phyloP scores from a whole-genome alignment of 345 rosid species.

The Brassica carinata region DNA sequence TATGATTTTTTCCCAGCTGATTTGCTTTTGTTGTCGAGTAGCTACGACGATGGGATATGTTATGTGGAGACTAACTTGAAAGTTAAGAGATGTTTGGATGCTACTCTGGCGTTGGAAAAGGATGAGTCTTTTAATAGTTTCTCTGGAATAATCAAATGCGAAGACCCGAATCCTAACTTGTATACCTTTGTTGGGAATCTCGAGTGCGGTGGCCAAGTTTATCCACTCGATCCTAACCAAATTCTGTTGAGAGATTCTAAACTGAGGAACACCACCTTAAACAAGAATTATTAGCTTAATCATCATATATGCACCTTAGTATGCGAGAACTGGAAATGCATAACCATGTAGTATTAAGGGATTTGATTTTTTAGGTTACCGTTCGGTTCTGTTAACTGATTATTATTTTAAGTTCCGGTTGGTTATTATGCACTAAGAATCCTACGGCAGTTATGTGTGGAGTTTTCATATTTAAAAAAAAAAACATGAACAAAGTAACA shows the following conservation, averaged over 20 bases:
- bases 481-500: too few species aligned
- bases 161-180: slow-evolving; percentile 76
- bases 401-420: too few species aligned
- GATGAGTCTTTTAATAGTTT: slow-evolving; percentile 49
- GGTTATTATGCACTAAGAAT: too few species aligned
- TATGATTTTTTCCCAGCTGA: slow-evolving; percentile 65
- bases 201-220: slow-evolving; percentile 45
- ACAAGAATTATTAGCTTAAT: too few species aligned
- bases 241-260: slow-evolving; percentile 75
- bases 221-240: slow-evolving; percentile 59
- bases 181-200: slow-evolving; percentile 72
- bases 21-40: slow-evolving; percentile 65
- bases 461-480: too few species aligned
- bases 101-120: slow-evolving; percentile 47
- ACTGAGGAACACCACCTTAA: slow-evolving; percentile 57
- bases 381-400: too few species aligned
- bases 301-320: too few species aligned
- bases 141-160: slow-evolving; percentile 51
- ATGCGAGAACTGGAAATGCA: too few species aligned
- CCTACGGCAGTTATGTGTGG: too few species aligned
- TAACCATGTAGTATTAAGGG: too few species aligned
- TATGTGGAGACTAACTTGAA: slow-evolving; percentile 79
- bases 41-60: slow-evolving; percentile 78
- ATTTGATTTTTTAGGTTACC: too few species aligned
- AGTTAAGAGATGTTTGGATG: slow-evolving; percentile 63